Conservation (phyloP, 2,329 filamentous ascomycete species). For the Neonectria ditissima region DNA sequence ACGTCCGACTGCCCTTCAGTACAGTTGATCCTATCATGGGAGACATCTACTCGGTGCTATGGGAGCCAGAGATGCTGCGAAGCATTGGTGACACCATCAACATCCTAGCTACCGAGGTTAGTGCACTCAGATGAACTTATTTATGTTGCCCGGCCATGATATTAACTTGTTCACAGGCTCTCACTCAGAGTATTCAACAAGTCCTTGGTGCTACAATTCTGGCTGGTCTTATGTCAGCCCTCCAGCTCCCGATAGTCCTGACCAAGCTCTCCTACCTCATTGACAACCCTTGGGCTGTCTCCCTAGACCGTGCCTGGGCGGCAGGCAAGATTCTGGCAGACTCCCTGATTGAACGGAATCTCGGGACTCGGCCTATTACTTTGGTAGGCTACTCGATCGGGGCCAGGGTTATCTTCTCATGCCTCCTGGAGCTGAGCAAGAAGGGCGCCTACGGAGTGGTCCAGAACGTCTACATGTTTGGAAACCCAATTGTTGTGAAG, state of each 20-base stretch:
- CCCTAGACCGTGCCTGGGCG: slow-evolving; percentile 86
- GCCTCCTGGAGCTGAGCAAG: slow-evolving; percentile 85
- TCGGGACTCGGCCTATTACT: slow-evolving; percentile 91
- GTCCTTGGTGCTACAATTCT: slow-evolving; percentile 91
- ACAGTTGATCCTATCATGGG: slow-evolving; percentile 98
- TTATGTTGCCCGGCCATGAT: neutral
- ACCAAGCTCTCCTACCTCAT: slow-evolving; percentile 96
- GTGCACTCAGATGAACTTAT: slow-evolving; percentile 46
- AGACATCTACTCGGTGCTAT: slow-evolving; percentile 95
- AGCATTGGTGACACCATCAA: slow-evolving; percentile 99
- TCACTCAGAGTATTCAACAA: slow-evolving; percentile 96
- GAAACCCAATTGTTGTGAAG: slow-evolving; percentile 90
- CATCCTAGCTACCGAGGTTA: slow-evolving; percentile 94
- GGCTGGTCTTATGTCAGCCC: slow-evolving; percentile 88
- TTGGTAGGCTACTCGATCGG: slow-evolving; percentile 96
- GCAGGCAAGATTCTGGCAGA: slow-evolving; percentile 94
- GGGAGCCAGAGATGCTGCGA: slow-evolving; percentile 97
- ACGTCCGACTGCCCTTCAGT: slow-evolving; percentile 94
- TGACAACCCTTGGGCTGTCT: slow-evolving; percentile 99
- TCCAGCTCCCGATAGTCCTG: slow-evolving; percentile 91
- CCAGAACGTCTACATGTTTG: slow-evolving; percentile 96
- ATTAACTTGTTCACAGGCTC: slow-evolving; percentile 68
- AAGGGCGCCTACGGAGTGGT: slow-evolving; percentile 88
- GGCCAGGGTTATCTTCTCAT: slow-evolving; percentile 91
- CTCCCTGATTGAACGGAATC: slow-evolving; percentile 89